Conservation (phyloP, 192 early-diverging fungal species). For the Mortierella alpina region DNA sequence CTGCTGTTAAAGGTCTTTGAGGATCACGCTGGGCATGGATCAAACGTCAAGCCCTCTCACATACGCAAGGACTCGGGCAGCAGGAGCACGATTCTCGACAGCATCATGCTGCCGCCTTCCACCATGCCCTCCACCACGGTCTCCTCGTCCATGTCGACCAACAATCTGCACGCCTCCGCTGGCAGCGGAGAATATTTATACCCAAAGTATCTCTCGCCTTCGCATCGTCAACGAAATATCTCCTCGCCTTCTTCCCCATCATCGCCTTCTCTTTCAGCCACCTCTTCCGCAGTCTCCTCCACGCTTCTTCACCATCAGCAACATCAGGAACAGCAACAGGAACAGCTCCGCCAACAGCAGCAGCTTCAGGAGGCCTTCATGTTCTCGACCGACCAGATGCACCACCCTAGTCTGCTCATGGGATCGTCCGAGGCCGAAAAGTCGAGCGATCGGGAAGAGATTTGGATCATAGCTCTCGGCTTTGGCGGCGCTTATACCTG, state of each 20-base stretch:
- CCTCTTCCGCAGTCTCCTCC: not conserved
- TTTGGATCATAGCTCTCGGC: constrained; percentile 48
- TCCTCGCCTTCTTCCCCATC: constrained; percentile 46
- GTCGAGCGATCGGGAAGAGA: constrained; percentile 51
- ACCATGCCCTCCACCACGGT: constrained; percentile 20
- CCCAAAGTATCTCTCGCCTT: constrained; percentile 14
- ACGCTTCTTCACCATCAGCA: not conserved
- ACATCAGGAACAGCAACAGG: not conserved
- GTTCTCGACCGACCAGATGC: constrained; percentile 43
- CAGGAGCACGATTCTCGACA: constrained; percentile 31
- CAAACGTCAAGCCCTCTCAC: not conserved
- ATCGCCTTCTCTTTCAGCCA: constrained; percentile 24
- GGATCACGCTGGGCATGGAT: constrained; percentile 14
- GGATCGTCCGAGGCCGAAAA: constrained; percentile 37
- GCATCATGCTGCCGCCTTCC: constrained; percentile 18
- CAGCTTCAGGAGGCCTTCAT: constrained; percentile 40
- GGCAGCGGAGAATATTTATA: constrained; percentile 4
- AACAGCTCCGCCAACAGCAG: constrained; percentile 21
- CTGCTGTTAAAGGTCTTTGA: constrained; percentile 39
- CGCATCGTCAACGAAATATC: constrained; percentile 9
- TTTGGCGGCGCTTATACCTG: constrained; percentile 34
- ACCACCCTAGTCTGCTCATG: constrained; percentile 40
- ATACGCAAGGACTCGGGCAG: not conserved
- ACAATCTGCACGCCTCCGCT: constrained; percentile 19
- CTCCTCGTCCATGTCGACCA: constrained; percentile 32